Evolutionary conservation across 1,139 yeast species (phyloP).

Genomic region (Candida labiduridarum): DNA sequence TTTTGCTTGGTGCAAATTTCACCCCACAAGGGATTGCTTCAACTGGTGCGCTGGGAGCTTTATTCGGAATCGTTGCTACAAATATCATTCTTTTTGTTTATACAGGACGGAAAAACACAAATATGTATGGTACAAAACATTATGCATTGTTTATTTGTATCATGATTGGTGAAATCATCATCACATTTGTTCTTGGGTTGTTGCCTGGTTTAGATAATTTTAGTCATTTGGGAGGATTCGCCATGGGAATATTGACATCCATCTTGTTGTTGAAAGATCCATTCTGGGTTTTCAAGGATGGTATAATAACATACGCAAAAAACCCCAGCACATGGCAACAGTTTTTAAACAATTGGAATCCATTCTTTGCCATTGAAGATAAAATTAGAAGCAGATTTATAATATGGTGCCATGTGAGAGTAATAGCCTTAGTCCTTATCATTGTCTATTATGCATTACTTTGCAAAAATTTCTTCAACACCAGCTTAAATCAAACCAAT

Average conservation of each 20-base stretch:
- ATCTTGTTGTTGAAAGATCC: slow-evolving; percentile 63
- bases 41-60: slow-evolving; percentile 76
- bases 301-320: slow-evolving; percentile 42
- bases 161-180: slow-evolving; percentile 58
- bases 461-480: slow-evolving; percentile 49
- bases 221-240: slow-evolving; percentile 77
- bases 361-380: slow-evolving; percentile 35
- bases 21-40: slow-evolving; percentile 71
- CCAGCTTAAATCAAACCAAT: slow-evolving; percentile 37
- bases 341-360: slow-evolving; percentile 46
- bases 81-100: slow-evolving; percentile 61
- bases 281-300: slow-evolving; percentile 45
- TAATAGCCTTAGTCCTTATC: slow-evolving; percentile 47
- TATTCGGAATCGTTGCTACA: slow-evolving; percentile 70
- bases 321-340: slow-evolving; percentile 44
- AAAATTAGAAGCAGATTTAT: slow-evolving; percentile 39
- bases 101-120: slow-evolving; percentile 52
- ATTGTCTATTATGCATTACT: slow-evolving; percentile 55
- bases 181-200: slow-evolving; percentile 66
- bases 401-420: slow-evolving; percentile 54
- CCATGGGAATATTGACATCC: slow-evolving; percentile 59
- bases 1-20: slow-evolving; percentile 70
- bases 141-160: slow-evolving; percentile 48
- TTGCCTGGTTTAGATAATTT: slow-evolving; percentile 78
- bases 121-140: slow-evolving; percentile 45